Evolutionary conservation across 306 rosid species (phyloP).

Genomic region (Gastrolobium villosum): DNA sequence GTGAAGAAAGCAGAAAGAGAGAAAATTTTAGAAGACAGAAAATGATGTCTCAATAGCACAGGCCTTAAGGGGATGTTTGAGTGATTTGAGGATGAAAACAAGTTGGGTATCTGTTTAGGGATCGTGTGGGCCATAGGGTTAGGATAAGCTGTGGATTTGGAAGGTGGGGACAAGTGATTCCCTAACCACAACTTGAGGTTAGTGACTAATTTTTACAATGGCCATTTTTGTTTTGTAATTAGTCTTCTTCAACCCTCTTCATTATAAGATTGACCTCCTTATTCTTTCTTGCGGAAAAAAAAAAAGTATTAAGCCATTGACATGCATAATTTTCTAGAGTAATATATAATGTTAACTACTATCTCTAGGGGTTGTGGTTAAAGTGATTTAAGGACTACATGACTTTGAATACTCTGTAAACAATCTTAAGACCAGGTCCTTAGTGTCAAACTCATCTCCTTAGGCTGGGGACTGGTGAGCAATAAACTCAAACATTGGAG

Average conservation of each 20-base stretch:
- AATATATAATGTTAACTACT: no score
- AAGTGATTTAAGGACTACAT: no score
- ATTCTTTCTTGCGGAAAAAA: neutral
- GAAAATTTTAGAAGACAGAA: constrained; percentile 59
- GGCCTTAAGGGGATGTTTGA: constrained; percentile 56
- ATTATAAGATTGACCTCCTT: constrained; percentile 23
- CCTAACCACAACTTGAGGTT: constrained; percentile 68
- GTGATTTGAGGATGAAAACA: constrained; percentile 63
- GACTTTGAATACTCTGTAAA: no score
- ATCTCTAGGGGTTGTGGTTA: no score
- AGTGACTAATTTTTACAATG: constrained; percentile 9
- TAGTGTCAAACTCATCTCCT: no score
- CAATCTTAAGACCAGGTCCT: no score
- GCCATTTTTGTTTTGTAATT: neutral
- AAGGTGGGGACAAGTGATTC: constrained; percentile 71
- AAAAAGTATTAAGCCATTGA: no score
- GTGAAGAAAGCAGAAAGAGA: constrained; percentile 58
- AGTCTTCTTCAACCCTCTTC: neutral
- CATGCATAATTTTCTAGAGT: no score
- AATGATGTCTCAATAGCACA: constrained; percentile 56
- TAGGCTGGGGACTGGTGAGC: no score
- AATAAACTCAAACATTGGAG: no score
- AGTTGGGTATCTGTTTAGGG: constrained; percentile 56
- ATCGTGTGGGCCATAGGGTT: constrained; percentile 54
- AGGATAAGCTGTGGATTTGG: constrained; percentile 54